Base-by-base conservation (phyloP, 192 early-diverging fungal species). In the Chytriomyces sp. region DNA sequence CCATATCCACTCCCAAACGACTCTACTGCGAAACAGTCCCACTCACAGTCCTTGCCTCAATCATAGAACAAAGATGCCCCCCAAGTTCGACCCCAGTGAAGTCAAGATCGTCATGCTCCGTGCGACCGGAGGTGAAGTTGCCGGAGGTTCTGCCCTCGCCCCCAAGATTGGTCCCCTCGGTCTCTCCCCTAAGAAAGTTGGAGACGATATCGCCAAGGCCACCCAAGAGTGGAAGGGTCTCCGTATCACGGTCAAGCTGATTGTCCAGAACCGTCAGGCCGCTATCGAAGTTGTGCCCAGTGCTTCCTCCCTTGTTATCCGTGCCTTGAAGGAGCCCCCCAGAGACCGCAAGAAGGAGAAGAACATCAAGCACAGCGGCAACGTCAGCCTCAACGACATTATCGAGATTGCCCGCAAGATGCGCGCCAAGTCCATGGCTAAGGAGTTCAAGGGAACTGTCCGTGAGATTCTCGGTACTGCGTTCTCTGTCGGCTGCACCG, bases 161-260 rank as follows among this genome's bases (percentile, higher is more conserved):
- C 96, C 97, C 82, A 99, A 99, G 93, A 94, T 99, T 75, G 97
- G 97, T 95, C 97, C 97, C 78, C 93, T 99, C 76, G 97, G 97
- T 97, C 85, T 92, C 70, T 93, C 96, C 64, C 97, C 97, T 86
- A 99, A 99, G 91, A 99, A 99, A 90, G 92, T 96, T 60, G 97
- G 97, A 89, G 97, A 99, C 88, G 97, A 99, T 82, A 99, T 99
- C 76, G 97, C 97, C 90, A 99, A 99, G 91, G 95, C 92, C 75
- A 99, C 97, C 80, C 86, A 93, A 82, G 95, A 93, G 78, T 99
- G 92, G 92, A 99, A 99, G 90, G 97, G 97, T 89, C 91, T 99
- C 74, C 90, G 93, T 79, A 92, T 99, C 80, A 99, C 97, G 60
- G 96, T 99, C 75, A 88, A 93, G 85, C 91, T 99, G 86, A 94